A percentile compares a stretch with the other conserved stretches of the same genome.
Conservation (phyloP, 2,329 filamentous ascomycete genomes). For the Talaromyces sp. region DNA sequence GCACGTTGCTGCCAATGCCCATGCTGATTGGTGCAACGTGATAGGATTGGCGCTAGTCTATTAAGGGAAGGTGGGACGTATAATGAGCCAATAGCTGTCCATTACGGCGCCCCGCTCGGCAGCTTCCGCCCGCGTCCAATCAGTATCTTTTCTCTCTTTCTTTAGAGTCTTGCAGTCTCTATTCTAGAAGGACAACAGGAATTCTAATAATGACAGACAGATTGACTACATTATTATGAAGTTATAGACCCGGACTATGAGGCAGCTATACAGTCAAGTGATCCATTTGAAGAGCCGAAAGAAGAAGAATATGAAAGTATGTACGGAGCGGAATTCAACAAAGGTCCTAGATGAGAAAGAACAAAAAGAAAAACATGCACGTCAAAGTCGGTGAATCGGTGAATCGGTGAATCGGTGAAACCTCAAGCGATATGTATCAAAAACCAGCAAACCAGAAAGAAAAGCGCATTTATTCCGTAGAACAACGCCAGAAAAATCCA, state of each 20-base stretch:
- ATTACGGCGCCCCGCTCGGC: not conserved
- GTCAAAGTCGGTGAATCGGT: not conserved
- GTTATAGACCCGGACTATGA: no score
- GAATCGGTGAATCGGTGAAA: not conserved
- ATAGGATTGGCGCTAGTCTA: not conserved
- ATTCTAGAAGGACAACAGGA: not conserved
- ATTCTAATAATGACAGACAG: no score
- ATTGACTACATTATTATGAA: no score
- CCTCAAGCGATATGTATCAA: not conserved
- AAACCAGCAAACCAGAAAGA: not conserved
- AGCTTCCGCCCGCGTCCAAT: not conserved
- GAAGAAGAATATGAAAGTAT: not conserved
- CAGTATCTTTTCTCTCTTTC: not conserved
- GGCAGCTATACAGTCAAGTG: not conserved
- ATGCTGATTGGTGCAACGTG: slow-evolving; percentile 3
- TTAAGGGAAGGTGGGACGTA: not conserved
- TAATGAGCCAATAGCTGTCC: not conserved
- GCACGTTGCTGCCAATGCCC: slow-evolving; percentile 8
- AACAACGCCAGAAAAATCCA: not conserved
- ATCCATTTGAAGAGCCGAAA: not conserved
- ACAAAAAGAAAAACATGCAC: not conserved
- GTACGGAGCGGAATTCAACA: not conserved
- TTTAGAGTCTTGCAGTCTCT: not conserved
- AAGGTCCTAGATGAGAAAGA: not conserved
- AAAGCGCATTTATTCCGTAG: not conserved